phyloP scores from a whole-genome alignment of 2,329 filamentous ascomycete genomes.

The Triangularia verruculosa region DNA sequence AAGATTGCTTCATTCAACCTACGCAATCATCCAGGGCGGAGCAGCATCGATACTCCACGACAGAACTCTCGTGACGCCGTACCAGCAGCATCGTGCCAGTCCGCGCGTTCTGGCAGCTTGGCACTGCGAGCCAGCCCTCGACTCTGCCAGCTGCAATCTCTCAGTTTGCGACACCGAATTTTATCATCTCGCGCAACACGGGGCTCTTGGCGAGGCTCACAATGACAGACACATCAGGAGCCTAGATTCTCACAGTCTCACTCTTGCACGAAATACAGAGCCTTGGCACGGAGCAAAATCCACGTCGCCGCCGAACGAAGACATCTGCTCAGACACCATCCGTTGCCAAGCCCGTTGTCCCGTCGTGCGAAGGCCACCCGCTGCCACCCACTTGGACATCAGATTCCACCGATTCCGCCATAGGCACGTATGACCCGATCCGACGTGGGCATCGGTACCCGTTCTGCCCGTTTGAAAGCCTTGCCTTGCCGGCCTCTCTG shows the following conservation, averaged over 20 bases:
- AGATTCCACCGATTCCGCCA: constrained; percentile 1
- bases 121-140: background rate
- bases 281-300: constrained; percentile 2
- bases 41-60: background rate
- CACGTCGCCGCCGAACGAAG: background rate
- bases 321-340: background rate
- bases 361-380: background rate
- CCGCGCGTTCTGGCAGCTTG: constrained; percentile 18
- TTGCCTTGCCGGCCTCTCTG: background rate
- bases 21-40: background rate
- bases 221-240: background rate
- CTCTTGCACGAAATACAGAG: background rate
- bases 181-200: background rate
- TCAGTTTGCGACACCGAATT: background rate
- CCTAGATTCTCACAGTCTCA: constrained; percentile 7
- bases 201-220: constrained; percentile 5
- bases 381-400: background rate
- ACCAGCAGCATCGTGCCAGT: background rate
- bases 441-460: background rate
- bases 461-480: background rate
- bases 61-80: background rate
- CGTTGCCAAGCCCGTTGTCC: background rate
- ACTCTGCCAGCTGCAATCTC: background rate
- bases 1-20: background rate
- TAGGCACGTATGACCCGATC: constrained; percentile 5